Base-by-base conservation (phyloP, 2,329 filamentous ascomycete species). In the Orbilia blumenaviensis region DNA sequence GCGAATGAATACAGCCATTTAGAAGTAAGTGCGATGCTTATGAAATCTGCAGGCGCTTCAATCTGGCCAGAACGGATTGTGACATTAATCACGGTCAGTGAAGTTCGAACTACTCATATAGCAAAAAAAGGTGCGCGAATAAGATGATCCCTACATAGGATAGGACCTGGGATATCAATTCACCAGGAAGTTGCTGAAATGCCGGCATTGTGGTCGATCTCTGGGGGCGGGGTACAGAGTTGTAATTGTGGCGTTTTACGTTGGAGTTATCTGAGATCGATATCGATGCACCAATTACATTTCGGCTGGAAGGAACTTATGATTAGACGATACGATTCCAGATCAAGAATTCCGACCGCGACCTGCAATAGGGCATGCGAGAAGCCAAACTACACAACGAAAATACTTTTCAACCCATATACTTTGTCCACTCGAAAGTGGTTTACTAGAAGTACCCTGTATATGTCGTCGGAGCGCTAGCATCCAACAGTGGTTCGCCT, bases 151-250 rank as follows among this genome's bases (percentile, higher is more conserved):
- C 60, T 34, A 74, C 69, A 29, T 60, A 74, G n/a, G 61, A 61
- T n/a, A 74, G 10, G n/a, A 63, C 52, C 3, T 74, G 69, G 29
- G 38, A 34, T 36, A 74, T 25, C n/a, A 74, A 36, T 48, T 74
- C 69, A 14, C 29, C 29, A 9, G 69, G 69, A 27, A 74, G 61
- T 25, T 42, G 62, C 23, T 64, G 69, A 8, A 74, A 42, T 8
- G 16, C 14, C 34, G 62, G 29, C 69, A 74, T 73, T 14, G 16
- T 52, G 21, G 48, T 21, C n/a, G 29, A 5, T 23, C 12, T 46
- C 42, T 16, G 21, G 56, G 38, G 36, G 41, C 52, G 52, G 52
- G 52, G 52, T 56, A 56, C 32, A 56, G n/a, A 56, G 32, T 56
- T 38, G 52, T 5, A 38, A 36, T 18, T 56, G 32, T 56, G 54